Percentiles rank a stretch among this genome's conserved stretches.
These are phyloP conservation scores for Epichloe sibirici DNA, from an alignment of 2,329 filamentous ascomycete species.

Conservation along the genomic window DNA sequence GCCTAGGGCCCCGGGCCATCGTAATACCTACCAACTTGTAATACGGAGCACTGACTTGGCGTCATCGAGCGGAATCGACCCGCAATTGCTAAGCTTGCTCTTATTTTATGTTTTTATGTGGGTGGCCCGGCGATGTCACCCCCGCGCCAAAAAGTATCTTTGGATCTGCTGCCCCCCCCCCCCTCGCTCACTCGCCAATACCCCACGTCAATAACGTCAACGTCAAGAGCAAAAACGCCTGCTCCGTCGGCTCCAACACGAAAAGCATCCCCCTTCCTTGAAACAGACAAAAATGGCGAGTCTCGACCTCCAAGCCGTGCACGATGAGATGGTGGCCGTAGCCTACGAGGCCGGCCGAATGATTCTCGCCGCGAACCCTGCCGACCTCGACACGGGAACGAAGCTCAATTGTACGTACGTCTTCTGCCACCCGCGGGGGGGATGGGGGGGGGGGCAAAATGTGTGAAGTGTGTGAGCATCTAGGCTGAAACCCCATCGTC, in stretches of 20 bases:
- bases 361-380: constrained; percentile 50
- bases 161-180: not conserved
- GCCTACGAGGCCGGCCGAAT: constrained; percentile 53
- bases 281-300: too few relatives aligned
- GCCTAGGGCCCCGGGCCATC: not conserved
- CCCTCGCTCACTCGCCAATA: not conserved
- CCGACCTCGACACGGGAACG: constrained; percentile 41
- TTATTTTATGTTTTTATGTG: too few relatives aligned
- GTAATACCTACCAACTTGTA: not conserved
- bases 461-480: too few relatives aligned
- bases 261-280: too few relatives aligned
- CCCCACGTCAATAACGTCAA: not conserved
- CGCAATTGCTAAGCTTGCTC: not conserved
- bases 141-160: not conserved
- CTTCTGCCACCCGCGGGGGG: not conserved
- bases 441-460: too few relatives aligned
- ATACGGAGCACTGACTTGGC: not conserved
- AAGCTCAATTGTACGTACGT: constrained; percentile 49
- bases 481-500: not conserved
- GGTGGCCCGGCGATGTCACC: not conserved
- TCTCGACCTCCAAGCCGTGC: constrained; percentile 48
- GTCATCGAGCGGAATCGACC: not conserved
- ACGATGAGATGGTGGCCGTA: constrained; percentile 46
- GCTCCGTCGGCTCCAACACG: too few relatives aligned
- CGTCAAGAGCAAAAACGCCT: not conserved